Percentiles rank a stretch among this genome's conserved stretches.
Evolutionary conservation across 2,329 filamentous ascomycete species (phyloP).

Genomic region (Colletotrichum chlorophyti): DNA sequence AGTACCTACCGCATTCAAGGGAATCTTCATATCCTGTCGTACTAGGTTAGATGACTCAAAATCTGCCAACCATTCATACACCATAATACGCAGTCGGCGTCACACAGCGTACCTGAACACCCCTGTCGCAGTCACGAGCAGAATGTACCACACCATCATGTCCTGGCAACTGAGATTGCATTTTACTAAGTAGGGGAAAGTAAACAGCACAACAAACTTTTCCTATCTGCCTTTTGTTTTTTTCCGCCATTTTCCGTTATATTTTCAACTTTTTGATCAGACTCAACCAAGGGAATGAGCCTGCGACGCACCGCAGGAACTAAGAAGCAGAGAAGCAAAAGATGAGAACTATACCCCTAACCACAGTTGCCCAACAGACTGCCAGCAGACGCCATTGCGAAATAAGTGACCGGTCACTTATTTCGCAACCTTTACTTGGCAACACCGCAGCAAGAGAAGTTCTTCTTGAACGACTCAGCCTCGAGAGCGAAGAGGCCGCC

Average conservation of each 20-base stretch:
- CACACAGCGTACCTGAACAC: no score
- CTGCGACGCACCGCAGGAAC: neutral
- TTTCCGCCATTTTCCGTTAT: slow-evolving; percentile 13
- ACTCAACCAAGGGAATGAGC: neutral
- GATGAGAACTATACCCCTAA: neutral
- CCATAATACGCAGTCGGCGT: no score
- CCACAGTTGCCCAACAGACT: neutral
- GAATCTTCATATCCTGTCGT: no score
- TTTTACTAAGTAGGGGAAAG: no score
- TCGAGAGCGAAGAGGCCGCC: slow-evolving; percentile 46
- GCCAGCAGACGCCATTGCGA: neutral
- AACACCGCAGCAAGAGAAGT: slow-evolving; percentile 39
- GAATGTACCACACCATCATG: no score
- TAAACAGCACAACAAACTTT: neutral
- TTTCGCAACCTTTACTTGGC: slow-evolving; percentile 28
- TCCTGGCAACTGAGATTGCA: slow-evolving; percentile 11
- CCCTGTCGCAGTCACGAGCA: no score
- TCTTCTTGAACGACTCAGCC: slow-evolving; percentile 43
- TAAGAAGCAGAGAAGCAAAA: neutral
- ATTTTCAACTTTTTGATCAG: slow-evolving; percentile 4
- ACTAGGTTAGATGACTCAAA: no score
- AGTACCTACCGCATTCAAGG: no score
- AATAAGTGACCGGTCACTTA: slow-evolving; percentile 19
- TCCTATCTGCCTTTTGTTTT: slow-evolving; percentile 10
- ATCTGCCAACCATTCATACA: no score